Percentiles rank a stretch among this genome's conserved stretches.
Conservation (phyloP, 2,329 filamentous ascomycete genomes). For the Coniochaeta sp. region DNA sequence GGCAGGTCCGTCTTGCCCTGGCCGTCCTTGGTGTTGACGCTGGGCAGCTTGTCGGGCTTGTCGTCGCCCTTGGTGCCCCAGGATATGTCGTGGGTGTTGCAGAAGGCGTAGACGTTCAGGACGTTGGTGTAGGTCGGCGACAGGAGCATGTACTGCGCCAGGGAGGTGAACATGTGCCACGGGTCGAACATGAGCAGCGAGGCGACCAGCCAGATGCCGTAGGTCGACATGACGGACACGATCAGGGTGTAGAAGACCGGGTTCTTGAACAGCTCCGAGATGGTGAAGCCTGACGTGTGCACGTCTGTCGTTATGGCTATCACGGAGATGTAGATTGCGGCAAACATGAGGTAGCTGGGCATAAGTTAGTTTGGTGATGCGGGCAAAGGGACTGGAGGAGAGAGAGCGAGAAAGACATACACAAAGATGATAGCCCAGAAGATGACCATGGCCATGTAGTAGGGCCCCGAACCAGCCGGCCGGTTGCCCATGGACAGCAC, state of each 20-base stretch:
- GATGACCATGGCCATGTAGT: constrained; percentile 96
- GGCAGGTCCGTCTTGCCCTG: constrained; percentile 89
- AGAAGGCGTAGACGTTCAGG: constrained; percentile 98
- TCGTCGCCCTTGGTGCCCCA: constrained; percentile 99
- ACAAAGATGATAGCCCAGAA: constrained; percentile 97
- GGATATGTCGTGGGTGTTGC: constrained; percentile 94
- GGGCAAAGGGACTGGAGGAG: constrained; percentile 11
- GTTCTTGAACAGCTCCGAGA: constrained; percentile 74
- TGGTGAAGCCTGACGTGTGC: constrained; percentile 52
- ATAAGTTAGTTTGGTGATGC: constrained; percentile 7
- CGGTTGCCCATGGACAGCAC: constrained; percentile 91
- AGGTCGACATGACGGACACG: constrained; percentile 85
- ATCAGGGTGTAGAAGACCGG: constrained; percentile 88
- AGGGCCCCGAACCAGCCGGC: constrained; percentile 84
- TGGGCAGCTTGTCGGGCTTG: constrained; percentile 84
- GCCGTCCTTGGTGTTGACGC: constrained; percentile 82
- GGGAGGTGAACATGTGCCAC: constrained; percentile 98
- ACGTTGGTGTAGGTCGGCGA: constrained; percentile 98
- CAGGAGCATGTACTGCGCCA: constrained; percentile 88
- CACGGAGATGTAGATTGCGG: constrained; percentile 89
- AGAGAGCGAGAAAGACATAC: constrained; percentile 36
- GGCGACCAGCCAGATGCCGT: constrained; percentile 84
- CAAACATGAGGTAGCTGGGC: constrained; percentile 78
- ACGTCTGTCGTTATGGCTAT: constrained; percentile 72
- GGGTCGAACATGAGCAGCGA: constrained; percentile 95